phyloP scores from a whole-genome alignment of 2,329 filamentous ascomycete genomes.

The Bimuria novae-zelandiae region DNA sequence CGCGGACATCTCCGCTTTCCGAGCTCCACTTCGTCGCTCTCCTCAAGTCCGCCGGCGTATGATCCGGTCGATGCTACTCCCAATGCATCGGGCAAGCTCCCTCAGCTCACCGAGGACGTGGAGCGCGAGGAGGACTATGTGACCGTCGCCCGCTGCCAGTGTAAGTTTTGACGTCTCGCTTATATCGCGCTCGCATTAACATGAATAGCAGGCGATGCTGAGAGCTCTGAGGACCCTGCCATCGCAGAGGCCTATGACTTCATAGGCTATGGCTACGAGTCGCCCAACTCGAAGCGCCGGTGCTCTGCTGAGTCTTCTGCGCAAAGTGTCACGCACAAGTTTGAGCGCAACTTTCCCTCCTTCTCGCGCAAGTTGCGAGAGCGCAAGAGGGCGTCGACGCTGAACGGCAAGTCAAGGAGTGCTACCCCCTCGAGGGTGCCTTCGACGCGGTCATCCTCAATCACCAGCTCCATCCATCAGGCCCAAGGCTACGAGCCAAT shows the following conservation, averaged over 20 bases:
- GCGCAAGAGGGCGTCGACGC: constrained; percentile 47
- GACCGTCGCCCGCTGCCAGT: constrained; percentile 64
- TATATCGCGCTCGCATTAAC: constrained; percentile 25
- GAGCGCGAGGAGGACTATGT: constrained; percentile 68
- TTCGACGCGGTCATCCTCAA: constrained; percentile 79
- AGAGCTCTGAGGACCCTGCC: constrained; percentile 52
- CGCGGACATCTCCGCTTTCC: constrained; percentile 67
- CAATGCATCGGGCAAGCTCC: constrained; percentile 68
- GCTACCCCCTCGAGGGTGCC: constrained; percentile 58
- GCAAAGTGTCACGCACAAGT: constrained; percentile 65
- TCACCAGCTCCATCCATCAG: constrained; percentile 64
- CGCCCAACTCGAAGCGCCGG: constrained; percentile 61
- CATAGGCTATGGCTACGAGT: constrained; percentile 61
- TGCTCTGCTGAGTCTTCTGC: constrained; percentile 64
- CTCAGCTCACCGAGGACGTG: constrained; percentile 82
- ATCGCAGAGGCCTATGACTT: constrained; percentile 66
- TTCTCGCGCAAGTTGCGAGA: constrained; percentile 60
- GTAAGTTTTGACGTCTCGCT: constrained; percentile 58
- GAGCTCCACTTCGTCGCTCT: constrained; percentile 80
- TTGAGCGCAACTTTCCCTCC: constrained; percentile 65
- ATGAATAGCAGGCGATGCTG: constrained; percentile 59
- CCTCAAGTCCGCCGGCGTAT: constrained; percentile 56
- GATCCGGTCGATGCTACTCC: constrained; percentile 63
- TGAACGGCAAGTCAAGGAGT: constrained; percentile 46
- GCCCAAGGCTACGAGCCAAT: constrained; percentile 43